Evolutionary conservation across 306 rosid species (phyloP).

Genomic region (Calophaca sinica): DNA sequence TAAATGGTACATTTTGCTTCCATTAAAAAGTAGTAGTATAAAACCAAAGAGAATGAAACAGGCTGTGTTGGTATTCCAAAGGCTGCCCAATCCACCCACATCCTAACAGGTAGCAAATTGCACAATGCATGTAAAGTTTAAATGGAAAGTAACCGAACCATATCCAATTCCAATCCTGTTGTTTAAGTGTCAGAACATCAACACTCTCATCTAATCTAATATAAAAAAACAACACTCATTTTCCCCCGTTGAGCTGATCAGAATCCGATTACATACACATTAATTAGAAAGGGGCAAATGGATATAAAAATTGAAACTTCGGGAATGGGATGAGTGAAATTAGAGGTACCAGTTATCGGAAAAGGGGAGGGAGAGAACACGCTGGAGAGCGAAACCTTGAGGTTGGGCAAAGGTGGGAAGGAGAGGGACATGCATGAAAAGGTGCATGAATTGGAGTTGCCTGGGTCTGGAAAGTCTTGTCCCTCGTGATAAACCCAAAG

Average conservation of each 20-base stretch:
- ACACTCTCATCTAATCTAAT: too few relatives aligned
- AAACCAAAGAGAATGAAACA: too few relatives aligned
- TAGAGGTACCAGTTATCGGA: constrained; percentile 69
- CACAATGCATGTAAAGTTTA: background rate
- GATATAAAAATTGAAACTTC: constrained; percentile 32
- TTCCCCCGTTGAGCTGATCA: background rate
- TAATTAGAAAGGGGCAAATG: background rate
- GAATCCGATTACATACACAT: background rate
- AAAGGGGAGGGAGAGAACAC: constrained; percentile 71
- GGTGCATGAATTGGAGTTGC: constrained; percentile 86
- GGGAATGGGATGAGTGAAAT: background rate
- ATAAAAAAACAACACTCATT: constrained; percentile 3
- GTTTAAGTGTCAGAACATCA: background rate
- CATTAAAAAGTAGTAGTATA: too few relatives aligned
- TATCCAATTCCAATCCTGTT: background rate
- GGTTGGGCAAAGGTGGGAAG: constrained; percentile 64
- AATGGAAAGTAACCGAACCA: constrained; percentile 6
- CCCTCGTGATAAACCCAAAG: constrained; percentile 78
- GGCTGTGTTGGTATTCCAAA: too few relatives aligned
- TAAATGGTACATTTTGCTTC: too few relatives aligned
- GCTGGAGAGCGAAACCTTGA: constrained; percentile 69
- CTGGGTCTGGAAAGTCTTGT: constrained; percentile 72
- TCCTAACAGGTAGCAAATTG: background rate
- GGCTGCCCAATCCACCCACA: background rate
- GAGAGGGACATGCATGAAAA: constrained; percentile 72